A percentile compares a stretch with the other conserved stretches of the same genome.
Conservation (phyloP, 2,329 filamentous ascomycete genomes). For the Fusarium nygamai region DNA sequence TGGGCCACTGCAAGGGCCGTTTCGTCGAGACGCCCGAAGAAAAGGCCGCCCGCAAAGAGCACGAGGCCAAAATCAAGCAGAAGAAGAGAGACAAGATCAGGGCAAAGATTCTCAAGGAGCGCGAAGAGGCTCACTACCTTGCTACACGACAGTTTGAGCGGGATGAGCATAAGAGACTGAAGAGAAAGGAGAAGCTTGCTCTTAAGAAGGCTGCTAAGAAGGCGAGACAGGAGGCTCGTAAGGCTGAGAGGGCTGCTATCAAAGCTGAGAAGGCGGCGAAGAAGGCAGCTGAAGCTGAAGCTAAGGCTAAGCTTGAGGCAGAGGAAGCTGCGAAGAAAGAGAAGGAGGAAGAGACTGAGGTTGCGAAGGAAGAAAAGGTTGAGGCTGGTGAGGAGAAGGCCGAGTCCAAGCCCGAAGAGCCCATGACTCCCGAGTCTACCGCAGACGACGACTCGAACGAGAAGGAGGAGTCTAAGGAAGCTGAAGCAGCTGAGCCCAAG, state of each 20-base stretch:
- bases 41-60: constrained; percentile 57
- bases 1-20: constrained; percentile 73
- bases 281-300: constrained; percentile 25
- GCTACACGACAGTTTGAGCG: constrained; percentile 52
- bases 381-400: constrained; percentile 2
- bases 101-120: constrained; percentile 55
- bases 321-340: constrained; percentile 32
- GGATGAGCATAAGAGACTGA: constrained; percentile 46
- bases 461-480: not conserved
- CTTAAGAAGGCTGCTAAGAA: constrained; percentile 69
- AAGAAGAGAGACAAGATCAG: constrained; percentile 49
- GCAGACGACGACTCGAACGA: constrained; percentile 7
- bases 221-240: constrained; percentile 16
- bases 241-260: constrained; percentile 31
- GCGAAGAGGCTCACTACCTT: constrained; percentile 50
- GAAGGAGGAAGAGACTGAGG: constrained; percentile 25
- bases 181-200: constrained; percentile 86
- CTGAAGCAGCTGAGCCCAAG: not conserved
- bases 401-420: constrained; percentile 15
- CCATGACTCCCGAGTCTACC: constrained; percentile 35
- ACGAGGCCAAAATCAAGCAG: constrained; percentile 55
- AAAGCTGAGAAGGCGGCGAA: constrained; percentile 28
- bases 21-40: constrained; percentile 60
- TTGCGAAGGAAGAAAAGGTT: not conserved
- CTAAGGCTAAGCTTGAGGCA: constrained; percentile 30